Conservation (phyloP, 495 filamentous ascomycete genomes). For the Chaetomium cochliodes region DNA sequence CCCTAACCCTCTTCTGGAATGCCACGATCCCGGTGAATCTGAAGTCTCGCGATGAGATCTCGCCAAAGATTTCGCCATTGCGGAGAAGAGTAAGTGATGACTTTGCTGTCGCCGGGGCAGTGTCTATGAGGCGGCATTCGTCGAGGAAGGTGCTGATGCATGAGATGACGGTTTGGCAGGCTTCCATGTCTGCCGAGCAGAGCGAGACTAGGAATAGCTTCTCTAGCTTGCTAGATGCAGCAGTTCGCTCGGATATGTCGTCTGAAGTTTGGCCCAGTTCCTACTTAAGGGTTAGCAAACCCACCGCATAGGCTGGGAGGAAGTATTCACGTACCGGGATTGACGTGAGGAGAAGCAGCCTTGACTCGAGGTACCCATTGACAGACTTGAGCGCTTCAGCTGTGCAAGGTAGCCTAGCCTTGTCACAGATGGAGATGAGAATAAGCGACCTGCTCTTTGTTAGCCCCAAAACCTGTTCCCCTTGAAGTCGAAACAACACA, state of each 20-base stretch:
- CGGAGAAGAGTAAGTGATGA: conserved; percentile 54
- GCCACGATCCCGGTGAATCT: conserved; percentile 64
- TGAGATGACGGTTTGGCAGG: conserved; percentile 59
- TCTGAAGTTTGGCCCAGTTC: conserved; percentile 49
- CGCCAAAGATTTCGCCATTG: conserved; percentile 59
- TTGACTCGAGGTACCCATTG: conserved; percentile 52
- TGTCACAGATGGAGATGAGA: conserved; percentile 51
- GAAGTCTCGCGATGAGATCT: conserved; percentile 61
- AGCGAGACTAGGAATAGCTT: conserved; percentile 59
- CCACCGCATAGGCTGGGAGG: background rate
- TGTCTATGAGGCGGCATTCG: conserved; percentile 57
- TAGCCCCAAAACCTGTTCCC: conserved; percentile 18
- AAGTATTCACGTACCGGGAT: conserved; percentile 40
- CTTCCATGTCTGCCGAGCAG: conserved; percentile 61
- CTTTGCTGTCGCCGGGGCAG: conserved; percentile 45
- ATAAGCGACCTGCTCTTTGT: conserved; percentile 46
- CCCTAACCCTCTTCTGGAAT: conserved; percentile 62
- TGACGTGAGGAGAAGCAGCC: conserved; percentile 47
- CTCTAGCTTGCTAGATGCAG: conserved; percentile 54
- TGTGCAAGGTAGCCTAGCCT: conserved; percentile 42
- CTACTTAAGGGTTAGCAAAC: conserved; percentile 26
- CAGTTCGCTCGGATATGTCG: conserved; percentile 51
- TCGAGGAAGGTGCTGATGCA: conserved; percentile 62
- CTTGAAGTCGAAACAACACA: conserved; percentile 24
- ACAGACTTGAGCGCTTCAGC: conserved; percentile 48